These are phyloP conservation scores for Tephrocybe sp. DNA, from an alignment of 768 basidiomycete genomes.

Conservation along the genomic window DNA sequence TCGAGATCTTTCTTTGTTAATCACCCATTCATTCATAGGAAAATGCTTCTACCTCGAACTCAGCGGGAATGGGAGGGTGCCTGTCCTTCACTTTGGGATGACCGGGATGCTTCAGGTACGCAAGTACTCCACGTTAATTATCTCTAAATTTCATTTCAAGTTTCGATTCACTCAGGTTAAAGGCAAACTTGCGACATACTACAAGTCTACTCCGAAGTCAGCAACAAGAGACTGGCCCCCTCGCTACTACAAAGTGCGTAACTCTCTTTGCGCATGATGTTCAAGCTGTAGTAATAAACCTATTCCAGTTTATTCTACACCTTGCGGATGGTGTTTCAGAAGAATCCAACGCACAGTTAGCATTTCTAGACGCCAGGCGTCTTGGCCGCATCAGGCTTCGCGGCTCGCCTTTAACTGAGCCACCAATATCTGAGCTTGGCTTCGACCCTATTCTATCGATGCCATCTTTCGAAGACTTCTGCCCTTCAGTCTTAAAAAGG, in stretches of 20 bases:
- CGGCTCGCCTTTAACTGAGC: slow-evolving; percentile 51
- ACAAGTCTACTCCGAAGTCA: slow-evolving; percentile 42
- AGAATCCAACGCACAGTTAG: slow-evolving; percentile 49
- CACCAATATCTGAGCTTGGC: slow-evolving; percentile 69
- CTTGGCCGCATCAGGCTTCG: slow-evolving; percentile 69
- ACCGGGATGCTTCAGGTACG: slow-evolving; percentile 74
- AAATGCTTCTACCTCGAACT: slow-evolving; percentile 66
- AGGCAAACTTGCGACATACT: slow-evolving; percentile 45
- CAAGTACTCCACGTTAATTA: background rate
- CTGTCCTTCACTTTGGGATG: slow-evolving; percentile 83
- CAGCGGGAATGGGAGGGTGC: slow-evolving; percentile 55
- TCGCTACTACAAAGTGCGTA: slow-evolving; percentile 56
- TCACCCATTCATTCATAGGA: slow-evolving; percentile 23
- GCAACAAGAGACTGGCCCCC: slow-evolving; percentile 59
- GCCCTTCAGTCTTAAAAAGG: slow-evolving; percentile 44
- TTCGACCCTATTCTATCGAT: slow-evolving; percentile 77
- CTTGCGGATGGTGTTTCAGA: slow-evolving; percentile 36
- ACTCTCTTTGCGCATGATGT: background rate
- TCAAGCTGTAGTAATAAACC: no score
- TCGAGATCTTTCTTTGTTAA: background rate
- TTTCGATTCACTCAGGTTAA: slow-evolving; percentile 36
- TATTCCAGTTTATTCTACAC: slow-evolving; percentile 60
- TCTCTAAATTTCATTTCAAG: background rate
- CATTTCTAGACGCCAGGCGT: slow-evolving; percentile 71
- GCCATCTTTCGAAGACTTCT: slow-evolving; percentile 55